Evolutionary conservation across 495 filamentous ascomycete genomes (phyloP).

Genomic region (Penicillium coffeae): DNA sequence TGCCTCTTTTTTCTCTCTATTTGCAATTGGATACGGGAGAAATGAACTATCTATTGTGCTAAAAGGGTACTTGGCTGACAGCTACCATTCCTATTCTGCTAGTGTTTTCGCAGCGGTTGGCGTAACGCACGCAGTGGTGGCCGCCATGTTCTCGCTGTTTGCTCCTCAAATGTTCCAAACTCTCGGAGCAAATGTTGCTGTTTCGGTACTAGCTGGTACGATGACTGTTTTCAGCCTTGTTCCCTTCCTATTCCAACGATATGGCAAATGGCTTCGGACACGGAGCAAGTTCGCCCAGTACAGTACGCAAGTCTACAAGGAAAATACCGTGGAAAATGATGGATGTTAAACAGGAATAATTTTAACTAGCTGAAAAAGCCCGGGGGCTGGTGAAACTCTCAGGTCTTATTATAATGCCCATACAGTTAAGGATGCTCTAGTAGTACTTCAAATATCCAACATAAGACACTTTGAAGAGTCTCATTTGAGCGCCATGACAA

Average conservation of each 20-base stretch:
- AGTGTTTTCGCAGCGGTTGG: conserved; percentile 37
- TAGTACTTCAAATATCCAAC: too few species aligned
- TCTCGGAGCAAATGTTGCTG: conserved; percentile 35
- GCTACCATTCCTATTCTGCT: conserved; percentile 38
- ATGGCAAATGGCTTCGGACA: conserved; percentile 33
- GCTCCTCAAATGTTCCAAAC: conserved; percentile 30
- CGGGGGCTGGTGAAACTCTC: too few species aligned
- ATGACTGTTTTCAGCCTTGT: conserved; percentile 2
- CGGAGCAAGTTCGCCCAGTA: conserved; percentile 40
- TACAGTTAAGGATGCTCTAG: too few species aligned
- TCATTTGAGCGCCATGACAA: conserved; percentile 21
- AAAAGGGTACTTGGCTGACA: conserved; percentile 42
- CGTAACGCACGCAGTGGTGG: conserved; percentile 32
- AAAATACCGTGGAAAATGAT: conserved; percentile 12
- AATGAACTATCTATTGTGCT: conserved; percentile 43
- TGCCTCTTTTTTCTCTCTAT: conserved; percentile 26
- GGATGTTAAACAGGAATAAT: not conserved
- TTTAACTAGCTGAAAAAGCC: too few species aligned
- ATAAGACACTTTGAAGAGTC: too few species aligned
- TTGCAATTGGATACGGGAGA: conserved; percentile 37
- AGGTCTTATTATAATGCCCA: not conserved
- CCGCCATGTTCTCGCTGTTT: conserved; percentile 39
- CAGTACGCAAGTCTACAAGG: conserved; percentile 22
- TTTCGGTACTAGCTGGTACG: conserved; percentile 20
- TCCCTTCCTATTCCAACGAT: conserved; percentile 24